phyloP scores from a whole-genome alignment of 192 early-diverging fungal species.

The Coemansia sp. region DNA sequence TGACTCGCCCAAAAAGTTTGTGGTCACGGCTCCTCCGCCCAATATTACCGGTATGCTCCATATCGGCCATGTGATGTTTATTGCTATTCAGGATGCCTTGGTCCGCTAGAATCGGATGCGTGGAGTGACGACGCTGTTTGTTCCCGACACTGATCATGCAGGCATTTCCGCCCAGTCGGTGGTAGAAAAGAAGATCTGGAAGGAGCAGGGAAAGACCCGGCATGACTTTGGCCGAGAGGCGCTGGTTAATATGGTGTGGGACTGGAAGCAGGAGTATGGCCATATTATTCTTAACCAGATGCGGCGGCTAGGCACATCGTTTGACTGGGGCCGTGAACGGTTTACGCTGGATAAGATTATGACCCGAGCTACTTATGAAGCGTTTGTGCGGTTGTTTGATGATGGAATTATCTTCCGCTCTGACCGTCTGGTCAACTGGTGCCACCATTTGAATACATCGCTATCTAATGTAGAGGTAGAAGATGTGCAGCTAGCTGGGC shows the following conservation, averaged over 20 bases:
- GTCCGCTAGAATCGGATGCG: constrained; percentile 98
- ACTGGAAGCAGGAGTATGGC: constrained; percentile 91
- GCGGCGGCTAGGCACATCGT: constrained; percentile 83
- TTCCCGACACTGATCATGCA: constrained; percentile 95
- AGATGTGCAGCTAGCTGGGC: constrained; percentile 80
- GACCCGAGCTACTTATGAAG: constrained; percentile 83
- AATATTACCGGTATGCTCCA: constrained; percentile 98
- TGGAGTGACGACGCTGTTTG: constrained; percentile 90
- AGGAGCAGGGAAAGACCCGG: constrained; percentile 76
- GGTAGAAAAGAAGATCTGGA: constrained; percentile 94
- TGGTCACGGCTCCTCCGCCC: constrained; percentile 96
- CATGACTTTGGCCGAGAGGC: constrained; percentile 91
- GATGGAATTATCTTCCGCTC: constrained; percentile 95
- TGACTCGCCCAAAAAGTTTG: constrained; percentile 77
- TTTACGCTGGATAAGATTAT: constrained; percentile 92
- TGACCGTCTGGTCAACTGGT: constrained; percentile 98
- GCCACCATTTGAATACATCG: constrained; percentile 90
- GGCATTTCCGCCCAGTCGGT: constrained; percentile 97
- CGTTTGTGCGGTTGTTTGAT: constrained; percentile 90
- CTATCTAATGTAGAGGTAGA: constrained; percentile 98
- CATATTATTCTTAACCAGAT: constrained; percentile 85
- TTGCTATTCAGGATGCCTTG: constrained; percentile 92
- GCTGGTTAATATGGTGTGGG: constrained; percentile 87
- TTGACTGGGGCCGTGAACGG: constrained; percentile 87
- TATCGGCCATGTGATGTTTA: constrained; percentile 90